Conservation (phyloP, 352 stramenopile genomes). For the Phytopythium mirpurense region DNA sequence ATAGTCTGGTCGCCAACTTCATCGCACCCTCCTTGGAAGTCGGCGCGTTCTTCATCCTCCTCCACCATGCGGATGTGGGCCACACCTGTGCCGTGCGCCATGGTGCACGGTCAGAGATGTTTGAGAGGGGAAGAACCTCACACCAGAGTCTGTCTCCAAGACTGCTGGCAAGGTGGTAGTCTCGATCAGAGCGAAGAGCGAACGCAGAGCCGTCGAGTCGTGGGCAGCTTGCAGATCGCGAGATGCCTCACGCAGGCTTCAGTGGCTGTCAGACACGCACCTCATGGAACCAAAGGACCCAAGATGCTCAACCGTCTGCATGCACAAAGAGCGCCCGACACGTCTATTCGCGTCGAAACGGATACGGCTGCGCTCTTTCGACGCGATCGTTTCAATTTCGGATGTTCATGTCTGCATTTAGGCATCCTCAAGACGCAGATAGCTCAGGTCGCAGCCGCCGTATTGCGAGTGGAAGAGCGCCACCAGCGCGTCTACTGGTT, state of each 20-base stretch:
- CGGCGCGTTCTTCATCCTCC: conserved; percentile 1
- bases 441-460: neutral
- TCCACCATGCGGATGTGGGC: conserved; percentile 5
- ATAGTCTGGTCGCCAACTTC: neutral
- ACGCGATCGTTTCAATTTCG: neutral
- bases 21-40: neutral
- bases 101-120: neutral
- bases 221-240: neutral
- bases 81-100: conserved; percentile 5
- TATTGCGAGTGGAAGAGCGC: neutral
- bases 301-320: too few relatives aligned
- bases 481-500: neutral
- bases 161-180: too few relatives aligned
- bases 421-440: too few relatives aligned
- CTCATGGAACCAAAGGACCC: too few relatives aligned
- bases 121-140: neutral
- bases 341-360: conserved; percentile 1
- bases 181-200: neutral
- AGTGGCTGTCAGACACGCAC: too few relatives aligned
- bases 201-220: neutral
- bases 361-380: neutral
- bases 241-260: neutral
- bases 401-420: too few relatives aligned
- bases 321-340: neutral
- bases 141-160: too few relatives aligned